Evolutionary conservation across 805 yeast genomes (phyloP).

Genomic region (Clavispora santaluciae): DNA sequence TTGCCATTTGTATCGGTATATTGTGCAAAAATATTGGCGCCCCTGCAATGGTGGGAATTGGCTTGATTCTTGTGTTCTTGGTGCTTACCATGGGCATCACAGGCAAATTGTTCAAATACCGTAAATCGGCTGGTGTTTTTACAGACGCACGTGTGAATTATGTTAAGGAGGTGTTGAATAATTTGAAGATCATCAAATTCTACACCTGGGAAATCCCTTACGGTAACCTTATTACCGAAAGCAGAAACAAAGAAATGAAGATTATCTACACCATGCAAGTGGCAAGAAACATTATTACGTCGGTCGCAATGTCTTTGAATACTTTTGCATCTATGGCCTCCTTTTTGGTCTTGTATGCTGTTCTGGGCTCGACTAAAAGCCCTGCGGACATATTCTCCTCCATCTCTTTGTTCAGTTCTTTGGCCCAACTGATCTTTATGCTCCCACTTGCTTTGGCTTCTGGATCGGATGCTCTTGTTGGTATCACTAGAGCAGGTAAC

Average conservation of each 20-base stretch:
- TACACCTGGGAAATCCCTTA: slow-evolving; percentile 92
- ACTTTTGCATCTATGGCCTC: slow-evolving; percentile 64
- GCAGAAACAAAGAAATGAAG: slow-evolving; percentile 59
- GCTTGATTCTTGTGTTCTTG: slow-evolving; percentile 48
- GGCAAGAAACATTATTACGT: slow-evolving; percentile 55
- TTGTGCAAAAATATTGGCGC: slow-evolving; percentile 68
- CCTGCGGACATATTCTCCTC: slow-evolving; percentile 71
- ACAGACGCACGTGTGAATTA: slow-evolving; percentile 76
- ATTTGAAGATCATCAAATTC: slow-evolving; percentile 77
- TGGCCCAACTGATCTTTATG: slow-evolving; percentile 60
- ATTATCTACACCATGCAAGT: slow-evolving; percentile 60
- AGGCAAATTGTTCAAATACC: slow-evolving; percentile 46
- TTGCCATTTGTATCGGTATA: slow-evolving; percentile 59
- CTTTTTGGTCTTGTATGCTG: slow-evolving; percentile 35
- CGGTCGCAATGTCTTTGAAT: slow-evolving; percentile 65
- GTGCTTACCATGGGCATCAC: slow-evolving; percentile 42
- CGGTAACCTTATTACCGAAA: slow-evolving; percentile 45
- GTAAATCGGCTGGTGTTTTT: slow-evolving; percentile 52
- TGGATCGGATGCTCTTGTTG: slow-evolving; percentile 62
- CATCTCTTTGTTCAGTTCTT: slow-evolving; percentile 58
- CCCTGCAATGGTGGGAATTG: slow-evolving; percentile 67
- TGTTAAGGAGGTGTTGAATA: slow-evolving; percentile 73
- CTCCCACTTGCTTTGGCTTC: slow-evolving; percentile 68
- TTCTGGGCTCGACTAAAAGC: slow-evolving; percentile 23
- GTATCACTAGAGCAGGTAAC: slow-evolving; percentile 52